Evolutionary conservation across 2,329 filamentous ascomycete genomes (phyloP).

Genomic region (Colletotrichum cordylinicola): DNA sequence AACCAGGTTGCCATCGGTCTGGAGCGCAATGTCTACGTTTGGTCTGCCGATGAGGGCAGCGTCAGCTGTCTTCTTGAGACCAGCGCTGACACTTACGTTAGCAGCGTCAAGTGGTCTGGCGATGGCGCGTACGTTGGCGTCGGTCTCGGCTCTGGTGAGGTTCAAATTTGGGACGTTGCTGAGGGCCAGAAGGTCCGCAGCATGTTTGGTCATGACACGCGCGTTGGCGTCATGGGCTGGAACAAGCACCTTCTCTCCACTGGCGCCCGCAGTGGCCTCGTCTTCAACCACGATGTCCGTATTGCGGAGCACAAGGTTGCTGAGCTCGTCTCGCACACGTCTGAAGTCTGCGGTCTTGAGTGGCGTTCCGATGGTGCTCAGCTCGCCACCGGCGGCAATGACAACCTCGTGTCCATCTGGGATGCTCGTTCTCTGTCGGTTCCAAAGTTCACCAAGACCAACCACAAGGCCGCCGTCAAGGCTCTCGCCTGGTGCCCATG

Average conservation of each 20-base stretch:
- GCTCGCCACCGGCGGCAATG: slow-evolving; percentile 96
- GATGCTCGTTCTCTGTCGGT: slow-evolving; percentile 91
- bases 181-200: slow-evolving; percentile 95
- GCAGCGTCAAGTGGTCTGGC: slow-evolving; percentile 98
- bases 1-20: slow-evolving; percentile 99
- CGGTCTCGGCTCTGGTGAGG: slow-evolving; percentile 91
- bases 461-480: slow-evolving; percentile 99
- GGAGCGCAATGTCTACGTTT: slow-evolving; percentile 96
- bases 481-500: slow-evolving; percentile 98
- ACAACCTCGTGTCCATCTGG: slow-evolving; percentile 99
- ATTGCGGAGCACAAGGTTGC: slow-evolving; percentile 98
- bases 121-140: slow-evolving; percentile 97
- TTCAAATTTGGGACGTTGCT: slow-evolving; percentile 99
- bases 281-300: slow-evolving; percentile 98
- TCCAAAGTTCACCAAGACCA: slow-evolving; percentile 99
- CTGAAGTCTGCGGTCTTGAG: slow-evolving; percentile 96
- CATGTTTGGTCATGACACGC: slow-evolving; percentile 97
- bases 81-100: slow-evolving; percentile 89
- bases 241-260: slow-evolving; percentile 98
- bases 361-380: slow-evolving; percentile 97
- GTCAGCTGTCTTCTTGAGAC: slow-evolving; percentile 91
- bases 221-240: slow-evolving; percentile 98
- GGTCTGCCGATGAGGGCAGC: slow-evolving; percentile 92
- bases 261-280: slow-evolving; percentile 89
- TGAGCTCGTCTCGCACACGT: slow-evolving; percentile 95